Evolutionary conservation across 176 grass and related monocot genomes (phyloP), one percentile per base, ranked within the genome.

Genomic region (Aegilops speltoides): DNA sequence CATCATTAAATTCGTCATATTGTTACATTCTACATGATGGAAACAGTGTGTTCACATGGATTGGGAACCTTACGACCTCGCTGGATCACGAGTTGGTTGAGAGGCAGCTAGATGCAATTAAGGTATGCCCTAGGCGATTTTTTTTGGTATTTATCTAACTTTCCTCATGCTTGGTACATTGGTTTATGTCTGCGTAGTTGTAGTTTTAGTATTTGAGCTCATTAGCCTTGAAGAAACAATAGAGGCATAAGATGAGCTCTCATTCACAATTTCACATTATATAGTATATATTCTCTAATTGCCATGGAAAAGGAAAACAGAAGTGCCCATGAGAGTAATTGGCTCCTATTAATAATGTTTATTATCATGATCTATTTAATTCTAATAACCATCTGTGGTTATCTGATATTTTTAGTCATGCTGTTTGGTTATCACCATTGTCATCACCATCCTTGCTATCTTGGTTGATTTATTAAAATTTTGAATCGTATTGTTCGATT

Each of bases 1-100:
- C 92, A 54, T 99, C 92, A 64, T 88, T 99, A 77, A 99, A 99
- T 88, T 96, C 97, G 45, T 96, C 97, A 22, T 99, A 96, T 85
- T 96, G 90, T 73, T 96, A 94, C 77, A 87, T 99, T 71, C 86
- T 99, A 57, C 97, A 99, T 82, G 67, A 88, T 78, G 94, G 87
- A 75, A 92, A 88, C 85, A 91, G 77, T 60, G 88, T 99, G 88
- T 94, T 96, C 85, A 96, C 94, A 84, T 96, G 97, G 97, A 84
- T 80, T 70, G 97, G 97, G 68, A 91, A 83, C 67, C 77, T 85
- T 56, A 86, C 85, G 0, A 99, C 90, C 48, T 89, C 94, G 68
- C 77, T 93, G 38, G 94, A 99, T 86, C 90, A 94, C 68, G 97
- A 99, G 37, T 82, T 99, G 86, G 89, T 89, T 88, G 97, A 99